A percentile compares a stretch with the other conserved stretches of the same genome.
Conservation (phyloP, 768 basidiomycete genomes). For the Lentinula aciculospora region DNA sequence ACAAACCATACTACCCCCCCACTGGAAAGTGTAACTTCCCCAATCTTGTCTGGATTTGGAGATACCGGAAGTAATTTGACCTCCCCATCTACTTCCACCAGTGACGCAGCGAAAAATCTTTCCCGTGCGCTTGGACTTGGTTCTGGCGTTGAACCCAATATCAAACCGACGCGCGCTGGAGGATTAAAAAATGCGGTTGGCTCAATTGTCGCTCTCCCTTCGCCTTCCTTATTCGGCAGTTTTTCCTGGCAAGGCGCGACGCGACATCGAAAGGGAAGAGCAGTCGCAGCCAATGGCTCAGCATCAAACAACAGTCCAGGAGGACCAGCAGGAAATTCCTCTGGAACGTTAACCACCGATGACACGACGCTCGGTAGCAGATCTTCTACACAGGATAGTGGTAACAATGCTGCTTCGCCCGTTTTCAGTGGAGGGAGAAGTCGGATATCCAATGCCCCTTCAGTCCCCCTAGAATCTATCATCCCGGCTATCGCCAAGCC, state of each 20-base stretch:
- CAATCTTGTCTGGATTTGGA: not conserved
- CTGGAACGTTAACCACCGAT: not conserved
- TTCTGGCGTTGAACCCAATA: not conserved
- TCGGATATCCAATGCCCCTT: slow-evolving; percentile 13
- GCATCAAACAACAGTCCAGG: not conserved
- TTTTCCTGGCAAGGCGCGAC: not conserved
- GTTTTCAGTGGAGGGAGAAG: slow-evolving; percentile 23
- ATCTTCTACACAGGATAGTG: not conserved
- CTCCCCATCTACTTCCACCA: not conserved
- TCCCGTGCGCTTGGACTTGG: slow-evolving; percentile 1
- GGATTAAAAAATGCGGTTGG: not conserved
- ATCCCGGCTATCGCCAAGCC: slow-evolving; percentile 77
- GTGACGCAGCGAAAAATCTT: slow-evolving; percentile 3
- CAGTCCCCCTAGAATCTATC: slow-evolving; percentile 76
- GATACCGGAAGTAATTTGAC: not conserved
- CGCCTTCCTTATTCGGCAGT: slow-evolving; percentile 1
- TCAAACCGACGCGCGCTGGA: not conserved
- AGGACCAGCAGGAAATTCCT: not conserved
- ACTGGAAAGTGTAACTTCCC: not conserved
- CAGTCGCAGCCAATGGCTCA: not conserved
- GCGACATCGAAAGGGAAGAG: not conserved
- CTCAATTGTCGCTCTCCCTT: slow-evolving; percentile 1
- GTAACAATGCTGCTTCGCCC: slow-evolving; percentile 13
- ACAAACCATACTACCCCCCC: not conserved
- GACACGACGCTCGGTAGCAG: not conserved